phyloP scores from a whole-genome alignment of 177 flowering plant genomes.

The Vitis hybrid region DNA sequence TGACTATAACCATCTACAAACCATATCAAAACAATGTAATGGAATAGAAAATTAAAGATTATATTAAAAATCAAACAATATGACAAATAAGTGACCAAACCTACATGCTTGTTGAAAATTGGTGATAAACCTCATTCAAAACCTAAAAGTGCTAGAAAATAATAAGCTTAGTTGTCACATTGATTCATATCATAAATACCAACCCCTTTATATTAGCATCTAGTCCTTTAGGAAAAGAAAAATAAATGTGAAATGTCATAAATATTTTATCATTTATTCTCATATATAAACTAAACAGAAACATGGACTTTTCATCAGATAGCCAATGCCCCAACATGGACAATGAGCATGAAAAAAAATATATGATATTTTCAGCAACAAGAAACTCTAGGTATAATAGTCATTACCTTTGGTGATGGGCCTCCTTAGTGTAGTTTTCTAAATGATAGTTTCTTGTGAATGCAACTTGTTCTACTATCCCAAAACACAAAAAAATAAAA shows the following conservation, averaged over 20 bases:
- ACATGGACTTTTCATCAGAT: too few species aligned
- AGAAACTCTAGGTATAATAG: neutral
- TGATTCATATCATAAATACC: neutral
- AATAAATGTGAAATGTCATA: too few species aligned
- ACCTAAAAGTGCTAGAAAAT: slow-evolving; percentile 44
- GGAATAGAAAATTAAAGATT: neutral
- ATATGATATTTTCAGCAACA: neutral
- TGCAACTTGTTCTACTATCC: slow-evolving; percentile 84
- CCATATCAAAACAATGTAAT: slow-evolving; percentile 5
- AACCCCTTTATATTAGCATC: too few species aligned
- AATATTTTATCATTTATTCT: too few species aligned
- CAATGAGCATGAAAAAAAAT: too few species aligned
- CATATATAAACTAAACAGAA: too few species aligned
- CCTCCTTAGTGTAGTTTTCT: slow-evolving; percentile 28
- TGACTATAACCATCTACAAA: slow-evolving; percentile 79
- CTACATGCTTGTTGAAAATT: slow-evolving; percentile 87
- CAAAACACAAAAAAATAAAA: slow-evolving; percentile 16
- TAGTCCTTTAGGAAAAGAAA: too few species aligned
- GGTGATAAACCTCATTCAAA: slow-evolving; percentile 53
- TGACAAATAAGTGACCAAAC: slow-evolving; percentile 27
- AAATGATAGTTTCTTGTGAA: slow-evolving; percentile 65
- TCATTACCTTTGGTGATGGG: slow-evolving; percentile 61
- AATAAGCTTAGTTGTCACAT: neutral
- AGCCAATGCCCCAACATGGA: too few species aligned
- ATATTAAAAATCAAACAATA: neutral